Percentiles rank a stretch among this genome's conserved stretches.
Conservation (phyloP, 1,284 basidiomycete species). For the Puccinia coronata region DNA sequence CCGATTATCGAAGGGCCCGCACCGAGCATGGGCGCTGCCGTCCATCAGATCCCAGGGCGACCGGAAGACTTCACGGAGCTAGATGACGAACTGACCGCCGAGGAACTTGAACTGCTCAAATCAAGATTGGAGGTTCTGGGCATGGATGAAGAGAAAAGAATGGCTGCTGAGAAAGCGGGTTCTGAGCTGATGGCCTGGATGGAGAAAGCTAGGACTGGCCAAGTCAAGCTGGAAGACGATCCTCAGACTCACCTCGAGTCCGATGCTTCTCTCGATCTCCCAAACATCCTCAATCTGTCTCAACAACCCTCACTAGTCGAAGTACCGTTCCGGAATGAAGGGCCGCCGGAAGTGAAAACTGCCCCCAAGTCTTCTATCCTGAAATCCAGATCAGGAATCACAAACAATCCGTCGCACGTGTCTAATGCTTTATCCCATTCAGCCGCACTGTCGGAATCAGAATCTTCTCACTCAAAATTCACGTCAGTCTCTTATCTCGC, state of each 20-base stretch:
- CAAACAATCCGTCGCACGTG: neutral
- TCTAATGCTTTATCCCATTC: neutral
- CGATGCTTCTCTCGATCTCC: neutral
- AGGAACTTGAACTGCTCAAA: slow-evolving; percentile 28
- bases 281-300: neutral
- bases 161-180: slow-evolving; percentile 31
- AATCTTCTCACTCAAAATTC: neutral
- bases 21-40: slow-evolving; percentile 11
- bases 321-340: neutral
- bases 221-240: slow-evolving; percentile 35
- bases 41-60: slow-evolving; percentile 28
- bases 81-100: slow-evolving; percentile 32
- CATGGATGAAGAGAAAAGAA: slow-evolving; percentile 45
- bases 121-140: slow-evolving; percentile 33
- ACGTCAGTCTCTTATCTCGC: neutral
- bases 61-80: slow-evolving; percentile 16
- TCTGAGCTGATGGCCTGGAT: slow-evolving; percentile 35
- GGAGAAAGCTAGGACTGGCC: slow-evolving; percentile 40
- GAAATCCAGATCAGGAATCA: neutral
- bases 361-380: neutral
- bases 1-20: slow-evolving; percentile 34
- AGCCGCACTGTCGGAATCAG: neutral
- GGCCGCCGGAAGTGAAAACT: slow-evolving; percentile 36
- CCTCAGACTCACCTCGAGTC: neutral
- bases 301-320: neutral